phyloP scores from a whole-genome alignment of 2,329 filamentous ascomycete species.

The Ceratocystis papillata region DNA sequence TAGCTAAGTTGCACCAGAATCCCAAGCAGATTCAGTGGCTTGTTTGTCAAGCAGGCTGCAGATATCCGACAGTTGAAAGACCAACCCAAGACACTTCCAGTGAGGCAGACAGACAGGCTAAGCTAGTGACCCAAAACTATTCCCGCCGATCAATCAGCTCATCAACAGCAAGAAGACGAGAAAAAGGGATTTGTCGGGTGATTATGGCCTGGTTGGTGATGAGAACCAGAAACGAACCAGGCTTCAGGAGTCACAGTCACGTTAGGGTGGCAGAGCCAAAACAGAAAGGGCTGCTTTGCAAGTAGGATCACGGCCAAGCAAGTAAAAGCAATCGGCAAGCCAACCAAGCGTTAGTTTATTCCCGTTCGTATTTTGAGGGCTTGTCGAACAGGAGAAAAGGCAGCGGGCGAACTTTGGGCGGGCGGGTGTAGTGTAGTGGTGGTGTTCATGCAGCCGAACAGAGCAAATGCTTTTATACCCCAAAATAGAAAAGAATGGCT shows the following conservation, averaged over 20 bases:
- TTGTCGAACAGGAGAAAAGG: slow-evolving; percentile 8
- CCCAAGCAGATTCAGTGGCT: not conserved
- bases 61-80: not conserved
- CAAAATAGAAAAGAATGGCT: not conserved
- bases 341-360: not conserved
- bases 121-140: not conserved
- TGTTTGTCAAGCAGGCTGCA: slow-evolving; percentile 1
- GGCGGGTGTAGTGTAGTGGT: not conserved
- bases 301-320: not conserved
- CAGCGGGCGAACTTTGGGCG: not conserved
- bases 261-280: not conserved
- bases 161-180: not conserved
- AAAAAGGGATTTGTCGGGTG: not conserved
- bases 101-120: not conserved
- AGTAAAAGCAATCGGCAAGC: no score
- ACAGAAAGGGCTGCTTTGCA: not conserved
- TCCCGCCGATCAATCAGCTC: not conserved
- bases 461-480: not conserved
- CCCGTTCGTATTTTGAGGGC: not conserved
- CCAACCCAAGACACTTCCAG: not conserved
- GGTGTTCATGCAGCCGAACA: slow-evolving; percentile 4
- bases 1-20: not conserved
- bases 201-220: not conserved
- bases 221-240: not conserved
- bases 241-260: slow-evolving; percentile 3